These are phyloP conservation scores for Agapanthus africanus DNA, from an alignment of 106 monocot genomes.

Conservation along the genomic window DNA sequence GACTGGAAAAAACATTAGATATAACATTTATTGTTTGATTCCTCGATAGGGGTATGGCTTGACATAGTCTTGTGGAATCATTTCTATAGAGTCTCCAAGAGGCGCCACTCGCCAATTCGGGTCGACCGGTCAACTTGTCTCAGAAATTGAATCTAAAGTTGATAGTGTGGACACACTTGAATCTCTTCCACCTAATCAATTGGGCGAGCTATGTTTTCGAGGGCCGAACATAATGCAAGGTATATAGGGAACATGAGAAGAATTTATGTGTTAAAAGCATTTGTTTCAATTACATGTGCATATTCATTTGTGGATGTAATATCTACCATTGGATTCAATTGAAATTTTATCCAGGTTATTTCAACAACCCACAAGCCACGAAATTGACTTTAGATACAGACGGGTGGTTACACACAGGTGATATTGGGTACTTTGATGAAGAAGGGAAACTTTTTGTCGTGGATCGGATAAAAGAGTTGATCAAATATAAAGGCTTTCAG, in stretches of 20 bases:
- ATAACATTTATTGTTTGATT: neutral
- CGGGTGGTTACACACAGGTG: slow-evolving; percentile 94
- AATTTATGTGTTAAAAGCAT: too few species aligned
- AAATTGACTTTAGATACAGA: slow-evolving; percentile 53
- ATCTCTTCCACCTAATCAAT: slow-evolving; percentile 63
- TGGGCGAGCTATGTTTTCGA: slow-evolving; percentile 76
- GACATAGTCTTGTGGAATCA: slow-evolving; percentile 70
- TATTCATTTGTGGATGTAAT: too few species aligned
- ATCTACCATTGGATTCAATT: neutral
- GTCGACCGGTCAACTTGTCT: slow-evolving; percentile 38
- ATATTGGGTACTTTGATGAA: slow-evolving; percentile 85
- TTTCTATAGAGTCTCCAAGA: slow-evolving; percentile 41
- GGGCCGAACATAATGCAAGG: slow-evolving; percentile 93
- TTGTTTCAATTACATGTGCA: too few species aligned
- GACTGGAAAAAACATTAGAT: too few species aligned
- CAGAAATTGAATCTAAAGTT: slow-evolving; percentile 64
- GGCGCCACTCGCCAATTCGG: slow-evolving; percentile 35
- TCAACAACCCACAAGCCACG: slow-evolving; percentile 69
- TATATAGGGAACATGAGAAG: too few species aligned
- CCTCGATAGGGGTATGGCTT: slow-evolving; percentile 69
- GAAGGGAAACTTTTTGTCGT: slow-evolving; percentile 63
- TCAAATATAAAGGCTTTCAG: slow-evolving; percentile 93
- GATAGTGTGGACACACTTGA: slow-evolving; percentile 36
- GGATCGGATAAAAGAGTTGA: slow-evolving; percentile 91
- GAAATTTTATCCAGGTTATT: slow-evolving; percentile 7